Evolutionary conservation across 1,284 basidiomycete species (phyloP), one percentile per base, ranked within the genome.

Genomic region (Athelia sp.): DNA sequence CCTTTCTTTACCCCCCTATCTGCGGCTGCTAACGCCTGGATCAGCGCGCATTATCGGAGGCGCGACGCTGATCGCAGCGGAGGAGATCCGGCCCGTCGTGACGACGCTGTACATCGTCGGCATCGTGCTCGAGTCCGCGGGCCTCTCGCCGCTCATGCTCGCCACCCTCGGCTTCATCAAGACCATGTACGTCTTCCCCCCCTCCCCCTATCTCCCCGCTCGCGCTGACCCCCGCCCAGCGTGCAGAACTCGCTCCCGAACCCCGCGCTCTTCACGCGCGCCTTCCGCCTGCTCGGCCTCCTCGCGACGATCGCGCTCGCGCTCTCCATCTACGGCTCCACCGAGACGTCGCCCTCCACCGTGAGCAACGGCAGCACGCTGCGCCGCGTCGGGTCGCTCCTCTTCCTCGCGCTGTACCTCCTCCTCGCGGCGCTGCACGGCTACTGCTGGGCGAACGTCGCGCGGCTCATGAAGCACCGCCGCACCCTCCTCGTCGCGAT

Each of bases 401-500:
- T 84, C 21, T 83, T 78, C 54, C 72, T 65, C 1, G 73, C 61
- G 11, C 48, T 77, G 19, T 84, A 74, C 58, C 54, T 75, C 42
- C 48, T 72, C 43, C 57, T 81, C 22, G 63, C 76, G 32, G 52
- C 68, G 13, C 48, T 75, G 15, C 71, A 77, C 47, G 50, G 72
- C 13, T 64, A 71, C 44, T 73, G 73, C 51, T 84, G 78, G 76
- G 70, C 67, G 34, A 64, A 64, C 50, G 61, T 67, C 43, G 63
- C 64, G 50, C 61, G 66, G 44, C 63, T 86, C 59, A 70, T 76
- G 61, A 72, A 62, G 50, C 75, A 78, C 57, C 76, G 82, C 52
- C 73, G 73, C 51, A 75, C 60, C 81, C 67, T 84, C 34, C 69
- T 87, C 45, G 56, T 57, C 21, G 80, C 78, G 17, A 65, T 84